Evolutionary conservation across 2,329 filamentous ascomycete genomes (phyloP), one percentile per base, ranked within the genome.

Genomic region (Microdochium paspali): DNA sequence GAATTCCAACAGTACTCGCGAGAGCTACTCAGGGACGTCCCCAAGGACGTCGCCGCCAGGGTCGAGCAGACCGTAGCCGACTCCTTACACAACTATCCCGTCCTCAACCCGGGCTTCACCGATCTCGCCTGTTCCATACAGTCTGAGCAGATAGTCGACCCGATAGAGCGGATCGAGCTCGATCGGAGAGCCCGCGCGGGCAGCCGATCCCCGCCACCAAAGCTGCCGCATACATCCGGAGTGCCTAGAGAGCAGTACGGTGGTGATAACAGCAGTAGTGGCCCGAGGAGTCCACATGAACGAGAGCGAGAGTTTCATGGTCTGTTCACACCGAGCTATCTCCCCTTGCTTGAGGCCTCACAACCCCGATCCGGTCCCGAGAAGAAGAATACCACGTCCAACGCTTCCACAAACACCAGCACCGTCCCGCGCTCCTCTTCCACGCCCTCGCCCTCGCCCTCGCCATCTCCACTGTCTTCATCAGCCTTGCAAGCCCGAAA

Each of bases 261-360:
- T n/a, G n/a, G n/a, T n/a, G n/a, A n/a, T n/a, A n/a, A n/a, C n/a
- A 18, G 35, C 18, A 24, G 20, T 10, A 61, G 63, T 18, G 50
- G 59, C 53, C 65, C 66, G 45, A 58, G 66, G 53, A 71, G 68
- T 56, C 70, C 71, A 45, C 74, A 74, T 63, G 74, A 76, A 49
- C 73, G 76, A 50, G 78, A 83, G 54, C 66, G 67, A 57, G 79
- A 82, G 54, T 75, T 84, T 53, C 73, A 74, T 52, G 80, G 80
- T 51, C 64, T 84, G 50, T 84, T 84, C 58, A 82, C 75, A 30
- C 80, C 80, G 24, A 74, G 66, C 51, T 84, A 77, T 56, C 70
- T 85, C 47, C 79, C 80, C 42, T 66, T 84, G 47, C 72, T 84
- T 47, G 80, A 82, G 53, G 68, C 69, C 51, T 55, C 58, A 44